Evolutionary conservation across 2,329 filamentous ascomycete genomes (phyloP), one percentile per base, ranked within the genome.

Genomic region (Penicillium brevicompactum): DNA sequence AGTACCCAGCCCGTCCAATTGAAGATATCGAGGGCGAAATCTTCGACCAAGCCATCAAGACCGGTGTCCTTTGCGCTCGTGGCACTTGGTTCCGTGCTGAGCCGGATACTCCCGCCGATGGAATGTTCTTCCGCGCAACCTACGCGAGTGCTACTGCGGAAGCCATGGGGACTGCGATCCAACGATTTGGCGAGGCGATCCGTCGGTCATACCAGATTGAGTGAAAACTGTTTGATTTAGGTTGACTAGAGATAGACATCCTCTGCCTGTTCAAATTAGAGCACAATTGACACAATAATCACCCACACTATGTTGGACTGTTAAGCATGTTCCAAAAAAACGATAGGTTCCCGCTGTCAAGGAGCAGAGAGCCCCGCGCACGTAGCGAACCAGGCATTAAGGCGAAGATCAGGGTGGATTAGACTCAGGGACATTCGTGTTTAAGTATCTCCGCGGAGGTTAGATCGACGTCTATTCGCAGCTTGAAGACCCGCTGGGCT

Each of bases 391-490:
- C 31, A 34, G 31, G 31, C 31, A 34, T 34, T 10, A 37, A 37
- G 34, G 34, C 34, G n/a, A 14, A 34, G 7, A 34, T 34, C 8
- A 14, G 24, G n/a, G 22, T 30, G 42, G 42, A 30, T 30, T 21
- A 27, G 8, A 8, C 24, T 27, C 14, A 53, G 4, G 31, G 10
- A 9, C 3, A 2, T 14, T 40, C 6, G n/a, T n/a, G 21, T 32
- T 58, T 58, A 54, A 57, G 31, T 61, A 64, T 63, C 57, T 65
- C 63, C 63, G 63, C 63, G 63, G 63, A 64, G 55, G 9, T 55
- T 14, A 50, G 47, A 60, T 53, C 43, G 42, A 54, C 41, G 16
- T 22, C 14, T 7, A 37, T n/a, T n/a, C 13, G 34, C 34, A 11
- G 31, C 31, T 5, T 14, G 7, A 10, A 31, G 52, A 56, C 48